A percentile compares a stretch with the other conserved stretches of the same genome.
These are phyloP conservation scores for Alternaria sp. DNA, from an alignment of 2,329 filamentous ascomycete genomes.

Conservation along the genomic window DNA sequence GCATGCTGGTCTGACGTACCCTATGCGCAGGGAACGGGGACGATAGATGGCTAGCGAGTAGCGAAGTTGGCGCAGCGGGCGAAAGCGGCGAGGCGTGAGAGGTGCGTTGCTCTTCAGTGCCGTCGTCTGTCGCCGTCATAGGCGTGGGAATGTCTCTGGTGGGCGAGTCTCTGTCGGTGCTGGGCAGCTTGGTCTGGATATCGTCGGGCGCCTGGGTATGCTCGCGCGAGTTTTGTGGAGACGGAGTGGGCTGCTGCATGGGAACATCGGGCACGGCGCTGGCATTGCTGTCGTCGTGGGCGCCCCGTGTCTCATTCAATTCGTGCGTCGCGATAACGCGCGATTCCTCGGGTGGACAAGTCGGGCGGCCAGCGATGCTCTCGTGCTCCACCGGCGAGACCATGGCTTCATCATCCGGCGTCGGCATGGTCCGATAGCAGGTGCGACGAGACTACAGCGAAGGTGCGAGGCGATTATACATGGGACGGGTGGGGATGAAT, in stretches of 20 bases:
- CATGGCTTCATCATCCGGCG: conserved; percentile 51
- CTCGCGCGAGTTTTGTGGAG: conserved; percentile 36
- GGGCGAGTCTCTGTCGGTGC: conserved; percentile 41
- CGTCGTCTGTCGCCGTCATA: conserved; percentile 45
- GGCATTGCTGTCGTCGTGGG: conserved; percentile 21
- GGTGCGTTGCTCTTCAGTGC: conserved; percentile 43
- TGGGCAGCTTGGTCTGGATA: conserved; percentile 38
- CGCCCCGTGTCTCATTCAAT: conserved; percentile 38
- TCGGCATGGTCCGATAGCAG: conserved; percentile 55
- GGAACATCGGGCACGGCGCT: conserved; percentile 21
- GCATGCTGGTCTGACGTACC: conserved; percentile 29
- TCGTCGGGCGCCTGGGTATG: conserved; percentile 24
- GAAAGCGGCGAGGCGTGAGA: conserved; percentile 44
- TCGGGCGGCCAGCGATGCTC: conserved; percentile 53
- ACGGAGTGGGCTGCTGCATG: conserved; percentile 46
- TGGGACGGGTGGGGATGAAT: conserved; percentile 18
- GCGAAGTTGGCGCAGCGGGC: conserved; percentile 30
- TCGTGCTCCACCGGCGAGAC: conserved; percentile 51
- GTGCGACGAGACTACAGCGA: conserved; percentile 38
- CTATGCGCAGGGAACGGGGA: conserved; percentile 44
- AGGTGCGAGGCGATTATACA: conserved; percentile 21
- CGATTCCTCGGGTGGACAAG: conserved; percentile 58
- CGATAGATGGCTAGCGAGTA: conserved; percentile 31
- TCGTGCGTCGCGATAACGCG: conserved; percentile 35
- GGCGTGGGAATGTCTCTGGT: conserved; percentile 48